Evolutionary conservation across 176 grass and related monocot genomes (phyloP), one percentile per base, ranked within the genome.

Genomic region (Zea mays): DNA sequence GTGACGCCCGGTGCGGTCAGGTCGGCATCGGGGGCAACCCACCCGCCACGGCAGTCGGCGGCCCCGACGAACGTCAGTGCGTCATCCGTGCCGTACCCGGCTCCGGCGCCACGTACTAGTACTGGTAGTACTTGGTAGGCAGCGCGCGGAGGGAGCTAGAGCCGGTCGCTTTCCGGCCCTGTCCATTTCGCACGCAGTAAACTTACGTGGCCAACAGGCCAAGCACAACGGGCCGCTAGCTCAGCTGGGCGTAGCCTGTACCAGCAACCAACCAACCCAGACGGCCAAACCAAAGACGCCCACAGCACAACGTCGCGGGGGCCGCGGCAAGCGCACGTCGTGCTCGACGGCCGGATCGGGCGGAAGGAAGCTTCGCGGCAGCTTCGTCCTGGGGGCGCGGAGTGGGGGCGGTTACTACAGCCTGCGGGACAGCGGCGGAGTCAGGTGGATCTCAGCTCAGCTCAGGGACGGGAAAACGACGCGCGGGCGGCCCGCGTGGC

Each of bases 301-400:
- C 1, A 71, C 1, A 71, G 16, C 13, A 46, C 69, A 0, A 69
- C 66, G 67, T 69, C 67, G 67, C 66, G 2, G 9, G 16, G 65
- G 41, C 41, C 40, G 65, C 39, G 40, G 65, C 16, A 27, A 27
- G 27, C 27, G 73, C 34, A 62, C 65, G 77, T 79, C 65, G 66
- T 55, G 40, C 8, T 71, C 75, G 40, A 6, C 54, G 65, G 8
- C 5, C 50, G 10, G 45, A 50, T 51, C 11, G 7, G 2, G 27
- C 2, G 77, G 10, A 71, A 82, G 15, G 81, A 84, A 84, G 82
- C 74, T 84, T 78, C 82, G 45, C 16, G 44, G 74, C 45, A 78
- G 82, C 65, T 84, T 59, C 82, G 82, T 34, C 20, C 5, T 27
- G 27, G 27, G 27, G 27, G 27, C 8, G 40, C 14, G 39, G 0